Conservation (phyloP, 768 basidiomycete genomes). For the Kwoniella dendrophila region DNA sequence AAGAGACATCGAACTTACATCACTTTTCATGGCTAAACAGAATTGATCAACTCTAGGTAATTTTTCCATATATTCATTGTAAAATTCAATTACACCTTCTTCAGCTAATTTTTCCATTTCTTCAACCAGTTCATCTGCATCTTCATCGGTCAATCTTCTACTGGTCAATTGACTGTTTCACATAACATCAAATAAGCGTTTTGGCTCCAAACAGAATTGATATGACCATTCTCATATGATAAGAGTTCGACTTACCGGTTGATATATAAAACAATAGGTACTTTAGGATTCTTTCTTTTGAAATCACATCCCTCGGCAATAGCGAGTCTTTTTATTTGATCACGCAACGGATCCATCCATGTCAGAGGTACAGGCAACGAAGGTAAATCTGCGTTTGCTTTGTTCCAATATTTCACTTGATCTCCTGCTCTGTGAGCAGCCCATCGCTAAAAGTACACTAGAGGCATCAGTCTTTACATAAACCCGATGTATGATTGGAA, state of each 20-base stretch:
- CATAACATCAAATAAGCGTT: background rate
- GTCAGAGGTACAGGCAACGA: conserved; percentile 3
- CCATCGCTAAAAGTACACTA: conserved; percentile 22
- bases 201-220: no score
- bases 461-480: background rate
- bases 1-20: conserved; percentile 13
- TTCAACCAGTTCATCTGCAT: conserved; percentile 13
- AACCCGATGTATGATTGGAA: background rate
- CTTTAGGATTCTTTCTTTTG: conserved; percentile 3
- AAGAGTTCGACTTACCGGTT: conserved; percentile 23
- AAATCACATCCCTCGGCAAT: conserved; percentile 9
- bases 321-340: conserved; percentile 20
- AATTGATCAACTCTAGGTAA: conserved; percentile 23
- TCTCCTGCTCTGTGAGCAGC: conserved; percentile 17
- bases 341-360: conserved; percentile 30
- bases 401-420: conserved; percentile 27
- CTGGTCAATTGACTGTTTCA: conserved; percentile 22
- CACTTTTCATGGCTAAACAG: conserved; percentile 21
- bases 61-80: conserved; percentile 27
- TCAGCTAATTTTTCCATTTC: conserved; percentile 24
- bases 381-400: conserved; percentile 29
- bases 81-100: conserved; percentile 29
- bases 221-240: no score
- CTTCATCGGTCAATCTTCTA: conserved; percentile 22
- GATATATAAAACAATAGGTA: conserved; percentile 30